Evolutionary conservation across 208 protist genomes (phyloP), one percentile per base, ranked within the genome.

Genomic region (Crithidia acanthocephali): DNA sequence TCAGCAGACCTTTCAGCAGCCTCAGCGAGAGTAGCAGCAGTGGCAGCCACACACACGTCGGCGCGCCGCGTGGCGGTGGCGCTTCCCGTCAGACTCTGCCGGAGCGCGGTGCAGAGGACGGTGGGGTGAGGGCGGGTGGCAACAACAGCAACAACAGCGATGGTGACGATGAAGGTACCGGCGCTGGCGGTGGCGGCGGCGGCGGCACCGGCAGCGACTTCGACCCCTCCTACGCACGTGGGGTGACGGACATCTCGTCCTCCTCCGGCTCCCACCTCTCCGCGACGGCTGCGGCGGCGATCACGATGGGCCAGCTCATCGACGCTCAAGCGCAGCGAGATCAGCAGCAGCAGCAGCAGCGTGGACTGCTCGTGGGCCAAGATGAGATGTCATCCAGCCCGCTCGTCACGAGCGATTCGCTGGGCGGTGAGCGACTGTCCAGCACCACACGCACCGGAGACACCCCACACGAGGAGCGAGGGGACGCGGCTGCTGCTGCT

Each of bases 161-260:
- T 9, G 35, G 52, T 11, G 10, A 33, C 9, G 42, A 69, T n/a
- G 45, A 51, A 13, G 33, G 6, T 2, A 44, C 50, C 1, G 45
- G 55, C 28, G 71, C 61, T 13, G 62, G 25, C 27, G 45, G 42
- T 2, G 37, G 58, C 27, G 27, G 30, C 13, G 62, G n/a, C 28
- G 71, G 68, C 16, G 62, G 25, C 27, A 52, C 58, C 15, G 37
- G 58, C 27, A 22, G 30, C 13, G 62, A 70, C 20, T 51, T 70
- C 44, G 58, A 68, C 44, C 72, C 72, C 1, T 78, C 72, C 23
- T 78, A 78, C 72, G 66, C 72, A 22, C 72, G 64, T 23, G 72
- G 72, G 11, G 66, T 68, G 16, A 68, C 30, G 2, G 72, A 78
- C 35, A 22, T 63, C 27, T 78, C 72, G 16, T 72, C 64, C 32